Conservation (phyloP, 108 stramenopile species). For the Thalassiosira profunda region DNA sequence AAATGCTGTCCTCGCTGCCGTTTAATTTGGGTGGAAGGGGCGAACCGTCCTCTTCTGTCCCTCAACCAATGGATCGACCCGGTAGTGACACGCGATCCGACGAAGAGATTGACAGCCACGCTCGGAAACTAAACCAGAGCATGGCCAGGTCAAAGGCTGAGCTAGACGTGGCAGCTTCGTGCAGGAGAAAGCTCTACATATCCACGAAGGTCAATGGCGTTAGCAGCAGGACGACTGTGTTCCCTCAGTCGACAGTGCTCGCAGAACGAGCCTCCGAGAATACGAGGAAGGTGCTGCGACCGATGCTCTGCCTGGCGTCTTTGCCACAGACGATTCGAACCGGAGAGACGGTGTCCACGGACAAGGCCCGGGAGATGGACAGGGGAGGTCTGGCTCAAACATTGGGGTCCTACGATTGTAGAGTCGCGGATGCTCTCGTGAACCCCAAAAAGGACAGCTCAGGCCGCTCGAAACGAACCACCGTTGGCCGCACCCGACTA, state of each 20-base stretch:
- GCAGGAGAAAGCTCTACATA: conserved; percentile 37
- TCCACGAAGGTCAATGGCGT: conserved; percentile 48
- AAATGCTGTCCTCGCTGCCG: conserved; percentile 37
- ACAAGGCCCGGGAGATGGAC: conserved; percentile 40
- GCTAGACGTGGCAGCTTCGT: conserved; percentile 28
- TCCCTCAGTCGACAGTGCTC: conserved; percentile 18
- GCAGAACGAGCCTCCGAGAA: conserved; percentile 13
- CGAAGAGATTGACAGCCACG: conserved; percentile 5
- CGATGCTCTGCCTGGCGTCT: conserved; percentile 32
- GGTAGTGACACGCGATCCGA: neutral
- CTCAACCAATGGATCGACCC: too few species aligned
- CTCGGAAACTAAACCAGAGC: conserved; percentile 21
- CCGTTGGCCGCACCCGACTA: conserved; percentile 66
- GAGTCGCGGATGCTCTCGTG: conserved; percentile 42
- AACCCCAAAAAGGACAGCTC: conserved; percentile 25
- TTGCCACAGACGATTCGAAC: conserved; percentile 35
- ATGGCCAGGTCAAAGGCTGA: too few species aligned
- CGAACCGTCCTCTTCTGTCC: too few species aligned
- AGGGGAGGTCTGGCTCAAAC: conserved; percentile 41
- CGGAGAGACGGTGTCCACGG: conserved; percentile 32
- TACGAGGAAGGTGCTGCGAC: conserved; percentile 30
- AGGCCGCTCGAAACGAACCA: conserved; percentile 33
- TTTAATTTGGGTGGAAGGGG: too few species aligned
- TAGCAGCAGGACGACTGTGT: conserved; percentile 47
- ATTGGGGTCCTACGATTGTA: conserved; percentile 74